Conservation (phyloP, 352 stramenopile genomes). For the Globisporangium cederbergense region DNA sequence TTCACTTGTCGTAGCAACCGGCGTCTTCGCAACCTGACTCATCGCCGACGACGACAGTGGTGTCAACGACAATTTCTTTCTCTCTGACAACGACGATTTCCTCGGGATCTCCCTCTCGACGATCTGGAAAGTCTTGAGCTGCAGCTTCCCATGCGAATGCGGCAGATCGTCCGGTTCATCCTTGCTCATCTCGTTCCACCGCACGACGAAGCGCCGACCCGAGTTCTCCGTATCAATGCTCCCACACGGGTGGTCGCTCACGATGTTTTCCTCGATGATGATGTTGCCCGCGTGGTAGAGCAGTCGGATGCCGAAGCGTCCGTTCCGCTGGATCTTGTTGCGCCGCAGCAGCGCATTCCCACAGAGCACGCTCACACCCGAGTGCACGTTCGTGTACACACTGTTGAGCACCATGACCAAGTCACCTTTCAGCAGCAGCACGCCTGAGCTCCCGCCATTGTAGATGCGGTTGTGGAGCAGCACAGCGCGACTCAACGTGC, state of each 20-base stretch:
- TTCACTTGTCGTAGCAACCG: background rate
- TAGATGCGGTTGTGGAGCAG: slow-evolving; percentile 62
- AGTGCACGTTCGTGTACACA: slow-evolving; percentile 50
- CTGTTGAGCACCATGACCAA: slow-evolving; percentile 61
- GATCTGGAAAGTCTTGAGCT: slow-evolving; percentile 38
- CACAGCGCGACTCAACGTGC: slow-evolving; percentile 35
- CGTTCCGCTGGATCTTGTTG: slow-evolving; percentile 66
- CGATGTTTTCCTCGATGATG: slow-evolving; percentile 72
- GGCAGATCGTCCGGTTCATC: slow-evolving; percentile 48
- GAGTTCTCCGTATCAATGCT: slow-evolving; percentile 78
- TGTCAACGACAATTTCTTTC: background rate
- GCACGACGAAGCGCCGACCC: slow-evolving; percentile 70
- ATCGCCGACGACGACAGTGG: background rate
- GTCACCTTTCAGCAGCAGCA: slow-evolving; percentile 50
- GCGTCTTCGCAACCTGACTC: background rate
- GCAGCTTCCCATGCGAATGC: slow-evolving; percentile 47
- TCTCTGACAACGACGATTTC: background rate
- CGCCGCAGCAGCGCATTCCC: slow-evolving; percentile 57
- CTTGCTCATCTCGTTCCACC: slow-evolving; percentile 74
- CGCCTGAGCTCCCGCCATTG: slow-evolving; percentile 50
- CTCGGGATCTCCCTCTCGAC: slow-evolving; percentile 22
- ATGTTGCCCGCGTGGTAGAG: slow-evolving; percentile 68
- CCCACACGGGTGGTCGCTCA: slow-evolving; percentile 60
- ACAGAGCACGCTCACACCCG: slow-evolving; percentile 51
- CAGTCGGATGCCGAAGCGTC: slow-evolving; percentile 66